phyloP scores from a whole-genome alignment of 2,329 filamentous ascomycete genomes.

The Diaporthe capsici region DNA sequence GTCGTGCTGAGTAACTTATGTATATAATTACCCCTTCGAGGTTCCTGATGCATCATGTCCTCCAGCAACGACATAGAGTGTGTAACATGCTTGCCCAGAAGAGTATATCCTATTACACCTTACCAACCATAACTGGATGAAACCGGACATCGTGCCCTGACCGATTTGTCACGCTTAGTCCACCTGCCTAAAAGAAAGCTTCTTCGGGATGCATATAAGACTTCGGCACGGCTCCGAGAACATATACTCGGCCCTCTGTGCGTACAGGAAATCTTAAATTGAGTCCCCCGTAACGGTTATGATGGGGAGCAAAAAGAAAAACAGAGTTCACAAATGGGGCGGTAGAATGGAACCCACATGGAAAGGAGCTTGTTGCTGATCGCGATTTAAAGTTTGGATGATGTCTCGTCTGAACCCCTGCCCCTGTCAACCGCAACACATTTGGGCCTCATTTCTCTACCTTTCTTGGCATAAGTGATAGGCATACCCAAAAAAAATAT shows the following conservation, averaged over 20 bases:
- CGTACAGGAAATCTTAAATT: constrained; percentile 7
- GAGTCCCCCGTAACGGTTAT: not conserved
- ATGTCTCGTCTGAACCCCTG: constrained; percentile 24
- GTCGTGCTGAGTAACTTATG: not conserved
- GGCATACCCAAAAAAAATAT: not conserved
- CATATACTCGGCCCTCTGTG: constrained; percentile 2
- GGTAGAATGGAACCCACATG: constrained; percentile 4
- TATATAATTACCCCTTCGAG: not conserved
- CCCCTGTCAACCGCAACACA: constrained; percentile 21
- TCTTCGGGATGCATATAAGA: not conserved
- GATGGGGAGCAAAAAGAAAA: not conserved
- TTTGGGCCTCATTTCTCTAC: constrained; percentile 22
- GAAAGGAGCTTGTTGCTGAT: constrained; percentile 26
- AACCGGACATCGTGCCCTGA: not conserved
- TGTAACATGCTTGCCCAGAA: not conserved
- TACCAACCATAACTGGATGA: not conserved
- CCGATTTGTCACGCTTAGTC: not conserved
- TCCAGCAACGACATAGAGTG: not conserved
- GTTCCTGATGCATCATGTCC: not conserved
- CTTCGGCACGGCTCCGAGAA: constrained; percentile 16
- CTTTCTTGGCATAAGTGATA: constrained; percentile 16
- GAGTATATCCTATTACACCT: no score
- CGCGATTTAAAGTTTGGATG: constrained; percentile 31
- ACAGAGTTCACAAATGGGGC: constrained; percentile 7
- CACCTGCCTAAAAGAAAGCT: not conserved